Evolutionary conservation across 2,329 filamentous ascomycete genomes (phyloP), one percentile per base, ranked within the genome.

Genomic region (Penicillium decumbens): DNA sequence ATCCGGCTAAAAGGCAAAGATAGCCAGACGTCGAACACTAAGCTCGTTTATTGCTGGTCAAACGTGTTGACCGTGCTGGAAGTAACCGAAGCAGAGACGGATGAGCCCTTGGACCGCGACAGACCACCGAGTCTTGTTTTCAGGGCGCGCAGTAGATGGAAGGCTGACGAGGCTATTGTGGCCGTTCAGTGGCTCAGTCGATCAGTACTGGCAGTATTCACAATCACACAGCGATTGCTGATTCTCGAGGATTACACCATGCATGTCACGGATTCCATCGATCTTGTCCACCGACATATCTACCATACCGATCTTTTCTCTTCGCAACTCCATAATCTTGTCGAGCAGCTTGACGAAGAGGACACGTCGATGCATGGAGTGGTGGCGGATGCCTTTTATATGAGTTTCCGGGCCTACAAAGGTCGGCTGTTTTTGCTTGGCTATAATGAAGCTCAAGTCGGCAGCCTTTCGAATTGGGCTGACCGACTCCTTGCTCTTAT

Each of bases 31-130:
- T 83, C 82, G 4, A 86, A 83, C 60, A 80, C 84, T 6, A 97
- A 98, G 69, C 79, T 98, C 15, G 92, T 89, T 0, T 98, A 98
- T 72, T 96, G 91, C 70, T 98, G 93, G 93, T 97, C 93, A 2
- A 97, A 97, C 63, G 83, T 97, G n/a, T 74, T 98, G 57, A 97
- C 91, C 0, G 85, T 98, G 4, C 74, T 98, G 23, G 93, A 98
- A 56, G 83, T 97, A 9, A 84, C 92, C 44, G 87, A 93, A 59
- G 76, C 84, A 10, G 78, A 79, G 18, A 72, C 71, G 8, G 69
- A 75, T 4, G 72, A 77, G 23, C 66, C 79, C 0, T 80, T 83
- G 12, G 84, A 89, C 57, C 84, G 82, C 54, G 87, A 92, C 57
- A 90, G 89, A 62, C 88, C 88, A 3, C 81, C 89, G 1, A 84